These are phyloP conservation scores for Pythium folliculosum DNA, from an alignment of 352 stramenopile genomes.

Conservation along the genomic window DNA sequence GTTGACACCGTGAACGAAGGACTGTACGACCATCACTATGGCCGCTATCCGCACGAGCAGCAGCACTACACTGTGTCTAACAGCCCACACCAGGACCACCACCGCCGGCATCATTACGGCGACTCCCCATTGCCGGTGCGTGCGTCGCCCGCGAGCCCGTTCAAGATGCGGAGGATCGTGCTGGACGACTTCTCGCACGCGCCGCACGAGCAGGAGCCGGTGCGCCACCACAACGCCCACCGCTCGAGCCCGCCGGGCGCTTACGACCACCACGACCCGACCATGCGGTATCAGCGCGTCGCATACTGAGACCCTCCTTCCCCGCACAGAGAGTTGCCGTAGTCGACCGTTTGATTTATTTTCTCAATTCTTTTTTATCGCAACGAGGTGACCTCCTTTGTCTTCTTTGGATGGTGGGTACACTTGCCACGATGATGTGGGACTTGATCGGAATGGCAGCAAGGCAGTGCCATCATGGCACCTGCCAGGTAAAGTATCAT, in stretches of 20 bases:
- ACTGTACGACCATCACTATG: neutral
- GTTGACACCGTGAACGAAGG: neutral
- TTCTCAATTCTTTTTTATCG: neutral
- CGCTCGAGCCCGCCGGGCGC: constrained; percentile 8
- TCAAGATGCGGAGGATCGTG: constrained; percentile 22
- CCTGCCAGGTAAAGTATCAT: too few relatives aligned
- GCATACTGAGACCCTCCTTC: constrained; percentile 17
- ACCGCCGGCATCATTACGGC: constrained; percentile 1
- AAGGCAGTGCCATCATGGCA: too few relatives aligned
- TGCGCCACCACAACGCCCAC: constrained; percentile 2
- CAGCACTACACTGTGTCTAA: neutral
- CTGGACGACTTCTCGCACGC: constrained; percentile 22
- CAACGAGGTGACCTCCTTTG: neutral
- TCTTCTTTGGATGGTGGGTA: neutral
- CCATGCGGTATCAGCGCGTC: constrained; percentile 27
- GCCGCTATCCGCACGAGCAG: neutral
- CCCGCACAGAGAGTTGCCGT: too few relatives aligned
- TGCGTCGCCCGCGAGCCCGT: constrained; percentile 14
- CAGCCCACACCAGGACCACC: neutral
- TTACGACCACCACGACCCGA: constrained; percentile 25
- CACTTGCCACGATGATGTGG: neutral
- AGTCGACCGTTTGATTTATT: constrained; percentile 7
- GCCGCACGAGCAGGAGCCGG: constrained; percentile 1
- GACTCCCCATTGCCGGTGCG: neutral
- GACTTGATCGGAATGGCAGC: too few relatives aligned